Conservation (phyloP, 192 early-diverging fungal species). For the Backusella psychrophila region DNA sequence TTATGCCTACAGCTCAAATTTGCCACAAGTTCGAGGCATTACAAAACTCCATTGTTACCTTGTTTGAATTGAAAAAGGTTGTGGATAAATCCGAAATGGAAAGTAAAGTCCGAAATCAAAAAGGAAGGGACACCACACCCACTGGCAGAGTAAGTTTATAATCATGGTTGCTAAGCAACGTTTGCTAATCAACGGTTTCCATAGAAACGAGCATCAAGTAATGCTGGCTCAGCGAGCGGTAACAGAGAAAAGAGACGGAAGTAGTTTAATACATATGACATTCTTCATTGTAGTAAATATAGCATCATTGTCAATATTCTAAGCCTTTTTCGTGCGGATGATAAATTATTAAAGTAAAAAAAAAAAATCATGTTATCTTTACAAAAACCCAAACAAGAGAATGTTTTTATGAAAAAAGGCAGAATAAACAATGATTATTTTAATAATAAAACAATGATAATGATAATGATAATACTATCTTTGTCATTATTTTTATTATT, state of each 20-base stretch:
- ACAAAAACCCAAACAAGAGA: not conserved
- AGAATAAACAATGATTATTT: not conserved
- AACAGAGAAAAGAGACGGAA: slow-evolving; percentile 16
- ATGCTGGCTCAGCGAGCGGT: not conserved
- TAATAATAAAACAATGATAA: not conserved
- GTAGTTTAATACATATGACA: not conserved
- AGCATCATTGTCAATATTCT: not conserved
- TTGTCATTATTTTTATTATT: not conserved
- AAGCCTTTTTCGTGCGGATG: slow-evolving; percentile 1
- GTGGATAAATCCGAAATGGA: slow-evolving; percentile 83
- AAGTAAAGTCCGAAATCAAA: slow-evolving; percentile 19
- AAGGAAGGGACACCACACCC: slow-evolving; percentile 5
- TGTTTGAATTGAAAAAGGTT: slow-evolving; percentile 82
- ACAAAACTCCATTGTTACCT: slow-evolving; percentile 65
- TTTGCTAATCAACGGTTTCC: not conserved
- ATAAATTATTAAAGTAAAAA: not conserved
- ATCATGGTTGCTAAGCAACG: not conserved
- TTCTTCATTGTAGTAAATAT: not conserved
- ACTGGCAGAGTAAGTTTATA: not conserved
- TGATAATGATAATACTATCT: too few species aligned
- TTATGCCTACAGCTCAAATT: slow-evolving; percentile 80
- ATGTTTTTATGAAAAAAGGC: not conserved
- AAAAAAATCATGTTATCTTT: slow-evolving; percentile 7
- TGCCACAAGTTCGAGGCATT: slow-evolving; percentile 80
- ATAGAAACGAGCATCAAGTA: slow-evolving; percentile 21